Evolutionary conservation across 129 eudicot species (phyloP).

Genomic region (Silybum marianum): DNA sequence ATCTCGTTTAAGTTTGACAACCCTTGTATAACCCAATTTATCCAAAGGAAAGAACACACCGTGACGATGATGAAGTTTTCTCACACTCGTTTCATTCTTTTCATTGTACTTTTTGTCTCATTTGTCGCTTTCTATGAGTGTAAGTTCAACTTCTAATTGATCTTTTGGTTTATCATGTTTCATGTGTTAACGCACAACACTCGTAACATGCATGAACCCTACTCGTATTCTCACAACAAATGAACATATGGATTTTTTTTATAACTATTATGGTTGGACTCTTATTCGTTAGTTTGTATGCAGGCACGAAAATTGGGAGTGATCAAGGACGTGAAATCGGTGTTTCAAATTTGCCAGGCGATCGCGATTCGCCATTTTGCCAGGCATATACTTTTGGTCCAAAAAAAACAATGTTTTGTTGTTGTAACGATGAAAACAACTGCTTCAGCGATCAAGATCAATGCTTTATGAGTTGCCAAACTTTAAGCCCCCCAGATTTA

Average conservation of each 20-base stretch:
- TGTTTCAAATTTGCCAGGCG: not conserved
- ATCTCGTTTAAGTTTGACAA: too few relatives aligned
- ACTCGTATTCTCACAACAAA: not conserved
- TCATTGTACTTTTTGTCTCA: too few relatives aligned
- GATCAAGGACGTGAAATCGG: not conserved
- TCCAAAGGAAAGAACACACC: too few relatives aligned
- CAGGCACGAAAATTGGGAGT: not conserved
- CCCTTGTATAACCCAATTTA: too few relatives aligned
- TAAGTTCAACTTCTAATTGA: too few relatives aligned
- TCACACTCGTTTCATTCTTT: too few relatives aligned
- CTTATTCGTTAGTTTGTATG: not conserved
- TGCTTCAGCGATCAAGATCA: not conserved
- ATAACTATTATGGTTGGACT: not conserved
- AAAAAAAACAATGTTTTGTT: not conserved
- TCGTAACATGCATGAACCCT: not conserved
- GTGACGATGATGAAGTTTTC: too few relatives aligned
- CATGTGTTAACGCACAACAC: too few relatives aligned
- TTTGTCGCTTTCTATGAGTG: too few relatives aligned
- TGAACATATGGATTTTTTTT: not conserved
- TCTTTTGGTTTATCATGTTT: too few relatives aligned
- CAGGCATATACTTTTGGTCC: not conserved
- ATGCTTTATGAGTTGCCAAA: not conserved
- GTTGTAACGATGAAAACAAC: not conserved
- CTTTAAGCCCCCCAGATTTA: not conserved
- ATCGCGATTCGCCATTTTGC: constrained; percentile 3